A percentile compares a stretch with the other conserved stretches of the same genome.
Conservation (phyloP, 140 eudicot species). For the Senecio squalidus region DNA sequence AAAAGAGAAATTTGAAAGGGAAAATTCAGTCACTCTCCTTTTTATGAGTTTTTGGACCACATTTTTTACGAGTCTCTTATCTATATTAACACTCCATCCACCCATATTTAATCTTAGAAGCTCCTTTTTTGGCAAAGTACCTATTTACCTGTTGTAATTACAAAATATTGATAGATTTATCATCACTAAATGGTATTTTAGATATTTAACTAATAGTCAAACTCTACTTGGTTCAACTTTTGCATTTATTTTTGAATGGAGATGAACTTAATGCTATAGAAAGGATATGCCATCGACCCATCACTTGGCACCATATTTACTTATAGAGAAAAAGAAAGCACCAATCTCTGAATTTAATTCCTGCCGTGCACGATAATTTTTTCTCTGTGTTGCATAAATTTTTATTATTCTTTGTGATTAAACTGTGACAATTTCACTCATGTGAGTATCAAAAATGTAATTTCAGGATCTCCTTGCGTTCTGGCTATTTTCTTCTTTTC, state of each 20-base stretch:
- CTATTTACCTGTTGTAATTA: background rate
- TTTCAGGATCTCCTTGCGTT: slow-evolving; percentile 90
- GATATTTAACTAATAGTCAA: background rate
- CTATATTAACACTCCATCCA: background rate
- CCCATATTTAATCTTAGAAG: background rate
- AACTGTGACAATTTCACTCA: slow-evolving; percentile 4
- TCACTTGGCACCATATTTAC: background rate
- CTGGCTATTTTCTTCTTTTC: slow-evolving; percentile 78
- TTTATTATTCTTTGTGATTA: background rate
- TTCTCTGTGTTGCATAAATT: background rate
- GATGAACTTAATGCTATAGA: background rate
- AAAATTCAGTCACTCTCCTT: background rate
- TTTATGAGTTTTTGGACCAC: background rate
- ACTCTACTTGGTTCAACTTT: background rate
- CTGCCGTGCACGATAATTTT: background rate
- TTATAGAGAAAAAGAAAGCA: background rate
- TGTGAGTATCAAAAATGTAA: slow-evolving; percentile 1
- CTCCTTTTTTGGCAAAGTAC: background rate
- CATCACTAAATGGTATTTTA: background rate
- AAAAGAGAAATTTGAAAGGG: background rate
- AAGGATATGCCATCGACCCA: no score
- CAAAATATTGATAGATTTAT: background rate
- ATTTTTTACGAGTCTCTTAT: background rate
- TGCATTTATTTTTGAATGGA: background rate
- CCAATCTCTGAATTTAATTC: background rate